These are phyloP conservation scores for Russula griseocarnosa DNA, from an alignment of 768 basidiomycete species.

Conservation along the genomic window DNA sequence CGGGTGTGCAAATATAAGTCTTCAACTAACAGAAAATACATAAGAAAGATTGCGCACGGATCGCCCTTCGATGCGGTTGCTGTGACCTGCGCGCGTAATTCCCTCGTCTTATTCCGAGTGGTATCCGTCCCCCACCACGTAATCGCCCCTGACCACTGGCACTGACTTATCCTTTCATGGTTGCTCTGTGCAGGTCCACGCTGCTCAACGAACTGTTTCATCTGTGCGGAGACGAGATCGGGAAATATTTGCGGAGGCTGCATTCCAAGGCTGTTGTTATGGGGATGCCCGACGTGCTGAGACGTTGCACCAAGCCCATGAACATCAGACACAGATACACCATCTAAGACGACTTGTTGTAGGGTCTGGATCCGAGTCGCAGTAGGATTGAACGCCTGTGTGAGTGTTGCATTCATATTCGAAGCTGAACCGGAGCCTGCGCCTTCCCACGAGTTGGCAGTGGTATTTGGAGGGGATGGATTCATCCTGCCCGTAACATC, in stretches of 20 bases:
- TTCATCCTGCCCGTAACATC: too few species aligned
- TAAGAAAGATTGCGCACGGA: conserved; percentile 9
- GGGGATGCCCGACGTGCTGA: conserved; percentile 6
- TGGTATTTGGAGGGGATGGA: neutral
- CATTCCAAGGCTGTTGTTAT: conserved; percentile 1
- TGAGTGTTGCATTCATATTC: conserved; percentile 1
- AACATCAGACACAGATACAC: neutral
- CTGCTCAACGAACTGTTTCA: conserved; percentile 24
- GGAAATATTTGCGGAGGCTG: conserved; percentile 1
- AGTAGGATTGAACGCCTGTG: conserved; percentile 8
- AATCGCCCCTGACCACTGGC: conserved; percentile 24
- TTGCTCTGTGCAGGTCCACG: conserved; percentile 7
- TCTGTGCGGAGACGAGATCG: conserved; percentile 15
- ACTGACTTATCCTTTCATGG: neutral
- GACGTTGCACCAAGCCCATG: neutral
- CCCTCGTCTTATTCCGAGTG: conserved; percentile 20
- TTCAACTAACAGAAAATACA: neutral
- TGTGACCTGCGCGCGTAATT: conserved; percentile 22
- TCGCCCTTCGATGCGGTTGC: conserved; percentile 16
- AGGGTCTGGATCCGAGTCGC: conserved; percentile 12
- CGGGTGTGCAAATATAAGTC: neutral
- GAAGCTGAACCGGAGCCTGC: neutral
- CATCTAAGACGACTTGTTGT: neutral
- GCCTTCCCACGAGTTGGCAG: neutral
- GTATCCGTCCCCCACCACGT: conserved; percentile 21